These are phyloP conservation scores for Ambispora gerdemannii DNA, from an alignment of 192 early-diverging fungal genomes.

Conservation along the genomic window DNA sequence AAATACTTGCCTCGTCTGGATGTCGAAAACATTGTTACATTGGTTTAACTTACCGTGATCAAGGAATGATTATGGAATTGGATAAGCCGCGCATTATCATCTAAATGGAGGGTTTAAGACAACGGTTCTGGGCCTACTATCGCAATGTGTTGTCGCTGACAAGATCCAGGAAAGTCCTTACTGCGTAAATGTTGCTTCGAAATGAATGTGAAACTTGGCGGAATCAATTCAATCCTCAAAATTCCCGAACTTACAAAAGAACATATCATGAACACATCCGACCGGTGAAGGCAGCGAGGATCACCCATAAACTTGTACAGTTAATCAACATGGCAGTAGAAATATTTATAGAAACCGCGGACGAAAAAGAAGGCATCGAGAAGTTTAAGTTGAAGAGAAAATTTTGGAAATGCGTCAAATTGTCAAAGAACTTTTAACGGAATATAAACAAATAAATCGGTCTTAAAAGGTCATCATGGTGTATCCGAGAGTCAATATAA, in stretches of 20 bases:
- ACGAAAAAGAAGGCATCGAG: slow-evolving; percentile 46
- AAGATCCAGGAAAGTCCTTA: slow-evolving; percentile 58
- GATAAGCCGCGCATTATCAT: no score
- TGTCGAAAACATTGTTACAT: slow-evolving; percentile 65
- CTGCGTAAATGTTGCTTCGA: slow-evolving; percentile 81
- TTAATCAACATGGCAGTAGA: slow-evolving; percentile 63
- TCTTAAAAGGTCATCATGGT: slow-evolving; percentile 75
- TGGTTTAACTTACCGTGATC: slow-evolving; percentile 70
- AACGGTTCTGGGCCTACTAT: slow-evolving; percentile 73
- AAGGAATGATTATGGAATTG: slow-evolving; percentile 61
- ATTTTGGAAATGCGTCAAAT: slow-evolving; percentile 65
- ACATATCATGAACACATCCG: no score
- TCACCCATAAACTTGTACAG: slow-evolving; percentile 67
- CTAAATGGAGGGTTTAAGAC: no score
- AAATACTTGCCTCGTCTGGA: slow-evolving; percentile 45
- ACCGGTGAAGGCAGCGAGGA: slow-evolving; percentile 47
- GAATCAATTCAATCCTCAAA: slow-evolving; percentile 68
- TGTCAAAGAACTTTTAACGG: slow-evolving; percentile 63
- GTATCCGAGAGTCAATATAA: slow-evolving; percentile 62
- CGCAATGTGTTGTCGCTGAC: slow-evolving; percentile 79
- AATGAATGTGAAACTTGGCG: slow-evolving; percentile 85
- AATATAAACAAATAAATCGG: slow-evolving; percentile 58
- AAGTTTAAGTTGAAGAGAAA: slow-evolving; percentile 66
- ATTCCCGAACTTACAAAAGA: no score
- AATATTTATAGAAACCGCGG: slow-evolving; percentile 41